Percentiles rank a stretch among this genome's conserved stretches.
Evolutionary conservation across 2,329 filamentous ascomycete genomes (phyloP).

Genomic region (Tolypocladium ovalisporum): DNA sequence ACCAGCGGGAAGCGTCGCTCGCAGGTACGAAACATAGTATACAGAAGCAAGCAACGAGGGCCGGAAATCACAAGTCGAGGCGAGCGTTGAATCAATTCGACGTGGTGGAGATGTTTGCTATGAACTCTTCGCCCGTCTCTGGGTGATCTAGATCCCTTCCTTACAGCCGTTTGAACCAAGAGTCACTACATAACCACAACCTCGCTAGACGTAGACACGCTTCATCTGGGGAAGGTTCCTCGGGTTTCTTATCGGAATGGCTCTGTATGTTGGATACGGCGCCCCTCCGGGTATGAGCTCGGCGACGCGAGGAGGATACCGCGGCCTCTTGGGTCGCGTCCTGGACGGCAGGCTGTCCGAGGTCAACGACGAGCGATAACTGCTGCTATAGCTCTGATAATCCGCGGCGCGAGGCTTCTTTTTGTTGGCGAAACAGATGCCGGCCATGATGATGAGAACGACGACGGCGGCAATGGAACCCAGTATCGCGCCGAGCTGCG

Average conservation of each 20-base stretch:
- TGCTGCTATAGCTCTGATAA: background rate
- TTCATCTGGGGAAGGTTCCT: conserved; percentile 5
- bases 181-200: background rate
- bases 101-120: too few species aligned
- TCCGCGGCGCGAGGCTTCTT: background rate
- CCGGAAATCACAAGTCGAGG: too few species aligned
- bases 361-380: background rate
- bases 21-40: too few species aligned
- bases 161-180: too few species aligned
- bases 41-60: too few species aligned
- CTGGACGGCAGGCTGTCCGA: background rate
- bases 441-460: conserved; percentile 19
- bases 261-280: conserved; percentile 20
- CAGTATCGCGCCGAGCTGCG: conserved; percentile 29
- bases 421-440: conserved; percentile 15
- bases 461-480: conserved; percentile 27
- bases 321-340: background rate
- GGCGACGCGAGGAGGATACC: conserved; percentile 8
- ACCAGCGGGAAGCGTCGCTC: too few species aligned
- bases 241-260: conserved; percentile 21
- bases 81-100: too few species aligned
- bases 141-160: too few species aligned
- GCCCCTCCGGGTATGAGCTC: conserved; percentile 21
- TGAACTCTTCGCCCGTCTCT: too few species aligned
- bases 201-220: background rate